Base-by-base conservation (phyloP, 2,329 filamentous ascomycete species). In the Venturia aucupariae region DNA sequence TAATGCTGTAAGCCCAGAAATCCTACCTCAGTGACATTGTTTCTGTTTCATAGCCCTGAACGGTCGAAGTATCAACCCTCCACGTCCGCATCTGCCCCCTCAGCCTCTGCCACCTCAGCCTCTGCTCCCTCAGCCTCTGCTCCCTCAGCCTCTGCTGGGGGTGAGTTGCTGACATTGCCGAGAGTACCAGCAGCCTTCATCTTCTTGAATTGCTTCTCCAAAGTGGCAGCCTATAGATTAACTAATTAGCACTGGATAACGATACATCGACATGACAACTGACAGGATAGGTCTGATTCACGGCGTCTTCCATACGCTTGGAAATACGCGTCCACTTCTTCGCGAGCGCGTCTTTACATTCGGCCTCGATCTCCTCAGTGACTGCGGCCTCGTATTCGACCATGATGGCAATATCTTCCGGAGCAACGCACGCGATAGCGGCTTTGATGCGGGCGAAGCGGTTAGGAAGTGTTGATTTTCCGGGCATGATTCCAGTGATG, bases 371-470 rank as follows among this genome's bases (percentile, higher is more conserved):
- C 32, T 62, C 22, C 35, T 62, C 42, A 41, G 67, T 63, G 44
- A 68, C 60, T 2, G 41, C 41, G 11, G 46, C 48, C 54, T 66
- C 66, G 32, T 65, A 61, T n/a, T 19, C 39, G 27, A 65, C 6
- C 8, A 69, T 60, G 10, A 60, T 55, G 8, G 44, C 48, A 32
- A 61, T 48, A 51, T 69, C 66, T 1, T 65, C 44, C n/a, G 63
- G 38, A 17, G 46, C 62, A 39, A 69, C 61, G 22, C 57, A 60
- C 11, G 64, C 63, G 39, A 68, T 24, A 55, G 64, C 66, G 60
- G 66, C 65, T 61, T 67, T 68, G 39, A 69, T 62, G 22, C 68
- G 67, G 1, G 60, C 27, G 66, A 67, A 68, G 62, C 68, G 67
- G 63, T 67, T 67, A 5, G 66, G 65, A 1, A 69, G 65, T 7